Base-by-base conservation (phyloP, 2,329 filamentous ascomycete genomes). In the Fusarium sambucinum region DNA sequence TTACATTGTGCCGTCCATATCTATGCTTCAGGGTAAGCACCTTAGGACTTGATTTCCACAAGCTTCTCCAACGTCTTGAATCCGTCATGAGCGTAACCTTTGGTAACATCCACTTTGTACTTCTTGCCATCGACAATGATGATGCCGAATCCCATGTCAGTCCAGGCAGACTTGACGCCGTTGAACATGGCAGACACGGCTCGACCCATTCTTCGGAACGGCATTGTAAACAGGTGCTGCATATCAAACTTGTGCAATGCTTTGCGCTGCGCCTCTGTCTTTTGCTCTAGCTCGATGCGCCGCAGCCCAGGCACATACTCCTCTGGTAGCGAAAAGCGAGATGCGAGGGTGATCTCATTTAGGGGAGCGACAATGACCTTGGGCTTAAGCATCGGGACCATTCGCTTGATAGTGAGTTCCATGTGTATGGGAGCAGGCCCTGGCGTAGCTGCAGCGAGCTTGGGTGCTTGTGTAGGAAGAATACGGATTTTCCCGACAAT, bases 401-500 rank as follows among this genome's bases (percentile, higher is more conserved):
- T 79, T 65, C 84, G 80, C 71, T 84, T 83, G 48, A 83, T 80
- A 27, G 81, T 79, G 60, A 90, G 76, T 72, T 90, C 85, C 54
- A 90, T 78, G 51, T 80, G 79, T 16, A 89, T 74, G 17, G 47
- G 64, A 32, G 63, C 54, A n/a, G 41, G 47, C 27, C 59, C 50
- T 8, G 47, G 23, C 2, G 47, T 27, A 17, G 47, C 19, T 23
- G 47, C n/a, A n/a, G 70, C 53, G 4, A 61, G 53, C 30, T 66
- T 73, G 7, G 70, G 58, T 17, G 63, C 55, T 21, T 71, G 59
- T 17, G 77, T 69, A 3, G 85, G 85, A 17, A 90, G 77, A 16
- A 89, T 82, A 30, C 84, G 85, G 73, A 92, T 87, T 40, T 77
- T 78, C 54, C 82, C 83, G 68, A 93, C 83, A 48, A 92, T 81